Evolutionary conservation across 805 yeast species (phyloP).

Genomic region (Diddensiella transvaalensis): DNA sequence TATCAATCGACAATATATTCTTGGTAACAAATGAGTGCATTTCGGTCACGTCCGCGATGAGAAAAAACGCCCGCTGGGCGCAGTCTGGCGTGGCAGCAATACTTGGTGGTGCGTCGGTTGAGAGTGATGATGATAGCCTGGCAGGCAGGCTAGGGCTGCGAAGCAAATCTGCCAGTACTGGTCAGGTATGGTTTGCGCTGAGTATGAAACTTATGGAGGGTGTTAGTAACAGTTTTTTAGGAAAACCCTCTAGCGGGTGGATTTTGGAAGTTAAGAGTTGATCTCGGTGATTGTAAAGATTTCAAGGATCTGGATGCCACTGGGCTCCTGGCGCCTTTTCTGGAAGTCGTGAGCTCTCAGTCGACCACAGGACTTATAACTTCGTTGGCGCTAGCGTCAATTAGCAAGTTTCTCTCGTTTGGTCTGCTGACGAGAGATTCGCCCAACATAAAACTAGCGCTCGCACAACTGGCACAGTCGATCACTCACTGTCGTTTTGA

Average conservation of each 20-base stretch:
- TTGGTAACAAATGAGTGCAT: conserved; percentile 87
- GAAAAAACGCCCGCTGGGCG: conserved; percentile 74
- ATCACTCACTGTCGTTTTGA: conserved; percentile 93
- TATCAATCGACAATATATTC: conserved; percentile 69
- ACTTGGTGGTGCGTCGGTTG: conserved; percentile 56
- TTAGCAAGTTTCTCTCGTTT: conserved; percentile 69
- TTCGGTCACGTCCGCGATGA: conserved; percentile 80
- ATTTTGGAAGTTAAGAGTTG: conserved; percentile 72
- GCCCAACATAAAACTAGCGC: conserved; percentile 50
- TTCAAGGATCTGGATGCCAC: conserved; percentile 62
- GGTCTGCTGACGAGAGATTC: conserved; percentile 57
- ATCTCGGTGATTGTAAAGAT: conserved; percentile 53
- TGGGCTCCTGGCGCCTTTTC: conserved; percentile 80
- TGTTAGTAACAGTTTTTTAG: too few species aligned
- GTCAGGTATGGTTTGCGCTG: conserved; percentile 5
- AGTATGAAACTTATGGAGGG: not conserved
- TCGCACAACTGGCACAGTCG: conserved; percentile 66
- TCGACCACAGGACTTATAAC: conserved; percentile 85
- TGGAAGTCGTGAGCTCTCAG: conserved; percentile 77
- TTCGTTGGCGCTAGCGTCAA: conserved; percentile 68
- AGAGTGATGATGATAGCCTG: conserved; percentile 43
- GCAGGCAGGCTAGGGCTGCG: conserved; percentile 35
- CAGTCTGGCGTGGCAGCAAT: conserved; percentile 83
- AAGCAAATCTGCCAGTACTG: conserved; percentile 9
- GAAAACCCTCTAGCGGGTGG: conserved; percentile 70